Evolutionary conservation across 2,329 filamentous ascomycete genomes (phyloP).

Genomic region (Trichoderma harzianum): DNA sequence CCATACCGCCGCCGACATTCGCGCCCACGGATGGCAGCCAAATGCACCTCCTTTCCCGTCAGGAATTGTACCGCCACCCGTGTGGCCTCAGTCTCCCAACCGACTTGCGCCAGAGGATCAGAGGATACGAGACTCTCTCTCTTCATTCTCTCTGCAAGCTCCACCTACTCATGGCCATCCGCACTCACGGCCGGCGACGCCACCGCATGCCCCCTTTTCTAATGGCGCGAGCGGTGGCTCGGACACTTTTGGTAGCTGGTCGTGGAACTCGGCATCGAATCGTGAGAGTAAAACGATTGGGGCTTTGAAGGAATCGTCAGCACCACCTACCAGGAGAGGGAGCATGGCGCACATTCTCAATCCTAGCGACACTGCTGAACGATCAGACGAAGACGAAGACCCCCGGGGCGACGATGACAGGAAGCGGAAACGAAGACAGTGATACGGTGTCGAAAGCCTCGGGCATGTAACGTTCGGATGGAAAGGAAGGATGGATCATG

Average conservation of each 20-base stretch:
- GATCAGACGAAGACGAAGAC: slow-evolving; percentile 55
- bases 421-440: slow-evolving; percentile 60
- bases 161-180: slow-evolving; percentile 39
- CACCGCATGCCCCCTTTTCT: slow-evolving; percentile 43
- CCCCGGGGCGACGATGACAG: slow-evolving; percentile 55
- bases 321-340: slow-evolving; percentile 53
- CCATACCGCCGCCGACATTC: slow-evolving; percentile 94
- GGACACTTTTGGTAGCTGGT: slow-evolving; percentile 54
- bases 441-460: slow-evolving; percentile 12
- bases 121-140: slow-evolving; percentile 55
- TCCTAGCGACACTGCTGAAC: slow-evolving; percentile 54
- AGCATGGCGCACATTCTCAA: slow-evolving; percentile 65
- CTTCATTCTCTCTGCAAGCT: slow-evolving; percentile 51
- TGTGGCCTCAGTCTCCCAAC: slow-evolving; percentile 55
- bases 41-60: slow-evolving; percentile 59
- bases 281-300: slow-evolving; percentile 50
- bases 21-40: slow-evolving; percentile 75
- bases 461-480: neutral
- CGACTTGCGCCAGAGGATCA: slow-evolving; percentile 50
- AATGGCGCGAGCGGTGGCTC: slow-evolving; percentile 36
- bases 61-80: slow-evolving; percentile 52
- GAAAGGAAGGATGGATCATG: neutral
- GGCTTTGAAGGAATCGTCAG: slow-evolving; percentile 52
- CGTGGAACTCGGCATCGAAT: slow-evolving; percentile 49
- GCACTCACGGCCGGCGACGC: slow-evolving; percentile 52